Conservation (phyloP, 169 alveolate species). For the Neospora caninum region DNA sequence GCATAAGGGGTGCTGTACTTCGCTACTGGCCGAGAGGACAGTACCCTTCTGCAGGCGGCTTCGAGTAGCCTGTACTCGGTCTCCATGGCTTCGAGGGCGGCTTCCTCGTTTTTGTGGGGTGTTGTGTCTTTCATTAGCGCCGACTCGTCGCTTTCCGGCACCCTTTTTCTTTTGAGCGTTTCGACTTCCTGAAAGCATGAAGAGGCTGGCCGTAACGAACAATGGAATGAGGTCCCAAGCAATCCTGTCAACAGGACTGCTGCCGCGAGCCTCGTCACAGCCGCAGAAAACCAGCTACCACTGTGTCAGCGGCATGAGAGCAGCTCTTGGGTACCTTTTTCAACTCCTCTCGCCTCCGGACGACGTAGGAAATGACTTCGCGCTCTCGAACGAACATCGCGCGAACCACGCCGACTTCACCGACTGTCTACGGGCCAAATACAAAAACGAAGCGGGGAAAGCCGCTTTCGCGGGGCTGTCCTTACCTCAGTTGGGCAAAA, state of each 20-base stretch:
- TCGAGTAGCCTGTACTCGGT: constrained; percentile 32
- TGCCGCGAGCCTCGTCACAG: no score
- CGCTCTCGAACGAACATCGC: background rate
- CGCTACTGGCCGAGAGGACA: no score
- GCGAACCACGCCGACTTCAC: constrained; percentile 1
- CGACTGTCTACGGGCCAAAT: background rate
- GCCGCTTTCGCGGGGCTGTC: no score
- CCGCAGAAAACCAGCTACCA: background rate
- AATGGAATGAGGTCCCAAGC: background rate
- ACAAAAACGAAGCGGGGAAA: no score
- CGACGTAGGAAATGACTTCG: background rate
- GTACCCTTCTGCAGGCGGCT: constrained; percentile 3
- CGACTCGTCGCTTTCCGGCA: background rate
- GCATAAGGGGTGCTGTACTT: no score
- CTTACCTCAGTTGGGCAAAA: no score
- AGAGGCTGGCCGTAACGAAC: background rate
- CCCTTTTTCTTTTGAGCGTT: background rate
- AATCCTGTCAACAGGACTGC: no score
- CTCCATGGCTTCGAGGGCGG: constrained; percentile 34
- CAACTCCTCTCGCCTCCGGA: background rate
- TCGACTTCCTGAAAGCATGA: background rate
- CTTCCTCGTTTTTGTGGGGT: constrained; percentile 3
- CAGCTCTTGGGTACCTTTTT: background rate
- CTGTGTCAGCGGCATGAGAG: background rate
- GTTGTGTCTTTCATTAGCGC: background rate